Base-by-base conservation (phyloP, 345 rosid genomes). In the Clarkia xantiana region DNA sequence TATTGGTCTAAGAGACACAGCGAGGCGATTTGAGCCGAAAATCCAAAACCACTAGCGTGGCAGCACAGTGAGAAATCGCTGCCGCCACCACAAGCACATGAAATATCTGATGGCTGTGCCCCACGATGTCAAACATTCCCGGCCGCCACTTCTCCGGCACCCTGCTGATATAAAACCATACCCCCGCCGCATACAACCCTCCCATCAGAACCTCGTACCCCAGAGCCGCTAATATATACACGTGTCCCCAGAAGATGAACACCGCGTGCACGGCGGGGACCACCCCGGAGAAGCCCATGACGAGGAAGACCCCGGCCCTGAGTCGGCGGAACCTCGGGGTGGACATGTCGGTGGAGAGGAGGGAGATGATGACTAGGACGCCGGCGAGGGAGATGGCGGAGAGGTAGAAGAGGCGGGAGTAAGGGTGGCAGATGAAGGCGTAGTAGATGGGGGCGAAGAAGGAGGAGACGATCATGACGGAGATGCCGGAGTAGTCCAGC, bases 61-160 rank as follows among this genome's bases (percentile, higher is more conserved):
- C 94, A 29, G 74, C 86, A 53, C 76, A 40, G 63, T 93, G 99
- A 45, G 95, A 75, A 53, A 93, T 76, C 4, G 99, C 94, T 18
- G 75, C 99, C 6, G 76, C 72, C 38, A 93, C 95, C 51, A 87
- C 96, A 62, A 84, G 74, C 56, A 87, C 82, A 41, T 93, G 95
- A 67, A 87, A 93, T 40, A 93, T 84, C 73, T 87, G 99, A 51
- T 93, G 99, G 55, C 94, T 93, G 51, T 93, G 99, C 43, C 99
- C 95, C 15, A 81, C 91, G 41, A 84, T 74, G 55, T 93, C 99
- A n/a, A 93, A 93, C n/a, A 83, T 76, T 0, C 99, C 94, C 0
- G 99, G 99, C 60, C 77, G 82, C 96, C 96, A 91, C 50, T 81
- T 69, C 58, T 87, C 96, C 0, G 96, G 96, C 58, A 91, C 61